Evolutionary conservation across 2,329 filamentous ascomycete genomes (phyloP).

Genomic region (Tolypocladium tropicale): DNA sequence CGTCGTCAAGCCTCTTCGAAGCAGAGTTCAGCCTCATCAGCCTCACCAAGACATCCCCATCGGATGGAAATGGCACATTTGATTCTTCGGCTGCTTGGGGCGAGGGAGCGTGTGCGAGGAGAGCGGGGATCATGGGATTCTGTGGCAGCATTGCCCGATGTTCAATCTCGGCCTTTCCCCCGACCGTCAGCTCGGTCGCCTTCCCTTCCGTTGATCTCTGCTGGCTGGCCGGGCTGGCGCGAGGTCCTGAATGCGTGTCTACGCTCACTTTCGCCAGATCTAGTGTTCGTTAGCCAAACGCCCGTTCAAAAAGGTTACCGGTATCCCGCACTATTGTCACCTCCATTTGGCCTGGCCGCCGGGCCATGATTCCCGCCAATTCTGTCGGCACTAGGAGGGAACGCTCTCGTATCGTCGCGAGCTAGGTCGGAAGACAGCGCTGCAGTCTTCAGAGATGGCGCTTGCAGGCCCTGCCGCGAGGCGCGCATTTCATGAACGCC

Average conservation of each 20-base stretch:
- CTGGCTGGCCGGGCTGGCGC: slow-evolving; percentile 5
- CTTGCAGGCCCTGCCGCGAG: slow-evolving; percentile 1
- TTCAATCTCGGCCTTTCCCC: slow-evolving; percentile 61
- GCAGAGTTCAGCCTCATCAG: no score
- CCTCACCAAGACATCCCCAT: slow-evolving; percentile 58
- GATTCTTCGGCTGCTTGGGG: slow-evolving; percentile 67
- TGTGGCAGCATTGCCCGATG: slow-evolving; percentile 54
- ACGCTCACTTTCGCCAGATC: neutral
- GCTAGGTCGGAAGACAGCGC: neutral
- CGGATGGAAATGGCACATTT: slow-evolving; percentile 55
- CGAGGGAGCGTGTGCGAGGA: slow-evolving; percentile 60
- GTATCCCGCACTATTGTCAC: neutral
- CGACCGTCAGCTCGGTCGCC: slow-evolving; percentile 52
- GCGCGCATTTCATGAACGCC: slow-evolving; percentile 27
- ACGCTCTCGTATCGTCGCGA: neutral
- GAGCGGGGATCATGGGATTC: slow-evolving; percentile 51
- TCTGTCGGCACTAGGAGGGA: neutral
- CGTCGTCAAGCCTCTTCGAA: no score
- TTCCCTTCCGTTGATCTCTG: slow-evolving; percentile 50
- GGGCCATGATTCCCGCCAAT: neutral
- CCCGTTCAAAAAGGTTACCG: no score
- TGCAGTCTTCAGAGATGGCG: neutral
- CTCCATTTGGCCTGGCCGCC: neutral
- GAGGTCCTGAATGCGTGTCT: neutral
- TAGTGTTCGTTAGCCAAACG: neutral